Evolutionary conservation across 169 alveolate genomes (phyloP).

Genomic region (Eimeria maxima): DNA sequence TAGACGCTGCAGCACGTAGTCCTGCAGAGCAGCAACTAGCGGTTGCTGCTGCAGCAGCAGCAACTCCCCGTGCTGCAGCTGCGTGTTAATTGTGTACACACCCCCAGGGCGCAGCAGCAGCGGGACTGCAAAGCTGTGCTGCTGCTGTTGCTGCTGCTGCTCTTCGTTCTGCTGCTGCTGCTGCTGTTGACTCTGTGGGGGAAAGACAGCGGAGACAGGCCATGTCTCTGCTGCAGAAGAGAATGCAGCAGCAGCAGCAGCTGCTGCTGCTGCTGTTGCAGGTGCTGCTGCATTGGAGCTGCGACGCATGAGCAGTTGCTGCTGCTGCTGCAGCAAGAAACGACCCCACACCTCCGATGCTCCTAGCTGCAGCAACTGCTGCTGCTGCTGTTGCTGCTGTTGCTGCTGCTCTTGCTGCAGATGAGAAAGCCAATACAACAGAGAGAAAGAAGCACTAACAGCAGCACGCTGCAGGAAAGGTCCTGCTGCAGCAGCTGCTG

Average conservation of each 20-base stretch:
- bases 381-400: conserved; percentile 47
- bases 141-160: conserved; percentile 47
- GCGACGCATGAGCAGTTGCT: conserved; percentile 29
- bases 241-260: conserved; percentile 56
- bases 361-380: conserved; percentile 67
- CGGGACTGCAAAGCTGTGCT: background rate
- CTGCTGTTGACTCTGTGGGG: background rate
- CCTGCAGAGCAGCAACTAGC: conserved; percentile 45
- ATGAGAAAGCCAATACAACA: conserved; percentile 62
- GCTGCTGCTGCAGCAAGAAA: conserved; percentile 49
- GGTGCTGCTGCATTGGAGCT: conserved; percentile 19
- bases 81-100: conserved; percentile 27
- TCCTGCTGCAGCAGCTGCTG: conserved; percentile 19
- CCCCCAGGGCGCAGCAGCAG: conserved; percentile 73
- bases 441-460: conserved; percentile 34
- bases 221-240: conserved; percentile 32
- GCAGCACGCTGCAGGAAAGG: conserved; percentile 58
- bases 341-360: conserved; percentile 69
- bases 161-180: conserved; percentile 27
- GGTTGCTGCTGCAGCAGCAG: conserved; percentile 77
- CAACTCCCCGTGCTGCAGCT: conserved; percentile 64
- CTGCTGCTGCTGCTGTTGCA: conserved; percentile 52
- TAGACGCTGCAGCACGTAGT: conserved; percentile 64
- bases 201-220: conserved; percentile 19
- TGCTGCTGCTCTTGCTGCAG: conserved; percentile 46